These are phyloP conservation scores for Curvularia lunata DNA, from an alignment of 2,329 filamentous ascomycete genomes.

Conservation along the genomic window DNA sequence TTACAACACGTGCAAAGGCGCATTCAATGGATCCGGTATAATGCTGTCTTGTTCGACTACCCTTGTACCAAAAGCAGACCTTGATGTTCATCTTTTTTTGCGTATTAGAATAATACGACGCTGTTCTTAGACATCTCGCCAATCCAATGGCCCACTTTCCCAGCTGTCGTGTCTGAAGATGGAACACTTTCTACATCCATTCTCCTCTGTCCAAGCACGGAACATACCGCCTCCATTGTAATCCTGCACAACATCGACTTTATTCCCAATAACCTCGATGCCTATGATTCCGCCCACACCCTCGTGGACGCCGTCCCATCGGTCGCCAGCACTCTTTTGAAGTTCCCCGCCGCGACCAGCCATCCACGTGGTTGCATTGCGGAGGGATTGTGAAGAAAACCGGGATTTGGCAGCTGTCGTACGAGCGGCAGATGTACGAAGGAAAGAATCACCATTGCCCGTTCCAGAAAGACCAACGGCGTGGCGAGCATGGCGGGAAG, in stretches of 20 bases:
- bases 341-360: conserved; percentile 75
- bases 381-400: conserved; percentile 62
- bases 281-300: conserved; percentile 88
- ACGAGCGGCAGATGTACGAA: conserved; percentile 72
- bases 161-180: conserved; percentile 60
- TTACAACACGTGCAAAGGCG: not conserved
- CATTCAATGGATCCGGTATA: not conserved
- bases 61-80: not conserved
- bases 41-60: not conserved
- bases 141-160: conserved; percentile 29
- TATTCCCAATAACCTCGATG: conserved; percentile 65
- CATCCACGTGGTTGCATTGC: conserved; percentile 67
- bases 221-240: conserved; percentile 92
- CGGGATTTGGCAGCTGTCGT: conserved; percentile 76
- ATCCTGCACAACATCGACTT: conserved; percentile 70
- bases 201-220: conserved; percentile 73
- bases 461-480: conserved; percentile 74
- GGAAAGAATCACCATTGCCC: conserved; percentile 87
- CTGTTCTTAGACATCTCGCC: conserved; percentile 1
- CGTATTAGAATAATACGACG: not conserved
- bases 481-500: conserved; percentile 31
- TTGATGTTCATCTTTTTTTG: not conserved
- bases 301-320: conserved; percentile 77
- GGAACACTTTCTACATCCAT: conserved; percentile 63
- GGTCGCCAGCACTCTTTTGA: conserved; percentile 72